A percentile compares a stretch with the other conserved stretches of the same genome.
phyloP scores from a whole-genome alignment of 768 basidiomycete species.

The Rhizopogon salebrosus region DNA sequence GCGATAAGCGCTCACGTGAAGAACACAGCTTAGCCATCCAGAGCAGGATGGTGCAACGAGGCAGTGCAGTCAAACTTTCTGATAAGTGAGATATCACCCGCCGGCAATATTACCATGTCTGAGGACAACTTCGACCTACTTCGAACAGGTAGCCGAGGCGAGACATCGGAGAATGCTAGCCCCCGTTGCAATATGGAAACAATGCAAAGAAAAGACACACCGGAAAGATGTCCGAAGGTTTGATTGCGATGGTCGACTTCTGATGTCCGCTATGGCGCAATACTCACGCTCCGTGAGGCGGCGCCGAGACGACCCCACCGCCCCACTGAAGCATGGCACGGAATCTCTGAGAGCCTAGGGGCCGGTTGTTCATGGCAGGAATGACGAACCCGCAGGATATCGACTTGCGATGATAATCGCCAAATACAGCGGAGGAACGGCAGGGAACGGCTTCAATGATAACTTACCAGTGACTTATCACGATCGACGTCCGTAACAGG shows the following conservation, averaged over 20 bases:
- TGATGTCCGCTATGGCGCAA: background rate
- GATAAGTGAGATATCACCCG: background rate
- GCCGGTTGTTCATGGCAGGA: background rate
- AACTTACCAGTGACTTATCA: too few species aligned
- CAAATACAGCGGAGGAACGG: background rate
- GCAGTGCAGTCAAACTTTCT: background rate
- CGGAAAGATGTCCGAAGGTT: background rate
- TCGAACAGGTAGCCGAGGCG: background rate
- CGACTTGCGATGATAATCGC: background rate
- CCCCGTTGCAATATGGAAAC: background rate
- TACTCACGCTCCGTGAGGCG: background rate
- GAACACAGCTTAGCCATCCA: too few species aligned
- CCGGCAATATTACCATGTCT: too few species aligned
- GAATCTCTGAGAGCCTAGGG: background rate
- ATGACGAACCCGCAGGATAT: background rate
- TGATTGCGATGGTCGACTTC: background rate
- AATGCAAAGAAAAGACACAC: background rate
- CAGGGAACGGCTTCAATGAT: too few species aligned
- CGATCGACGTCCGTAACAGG: background rate
- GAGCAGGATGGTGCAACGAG: too few species aligned
- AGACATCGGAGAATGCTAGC: background rate
- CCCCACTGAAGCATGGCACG: background rate
- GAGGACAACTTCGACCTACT: background rate
- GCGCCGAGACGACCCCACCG: background rate
- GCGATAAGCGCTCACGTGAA: background rate